Evolutionary conservation across 371 early-diverging fungal genomes (phyloP).

Genomic region (Circinella umbellata): DNA sequence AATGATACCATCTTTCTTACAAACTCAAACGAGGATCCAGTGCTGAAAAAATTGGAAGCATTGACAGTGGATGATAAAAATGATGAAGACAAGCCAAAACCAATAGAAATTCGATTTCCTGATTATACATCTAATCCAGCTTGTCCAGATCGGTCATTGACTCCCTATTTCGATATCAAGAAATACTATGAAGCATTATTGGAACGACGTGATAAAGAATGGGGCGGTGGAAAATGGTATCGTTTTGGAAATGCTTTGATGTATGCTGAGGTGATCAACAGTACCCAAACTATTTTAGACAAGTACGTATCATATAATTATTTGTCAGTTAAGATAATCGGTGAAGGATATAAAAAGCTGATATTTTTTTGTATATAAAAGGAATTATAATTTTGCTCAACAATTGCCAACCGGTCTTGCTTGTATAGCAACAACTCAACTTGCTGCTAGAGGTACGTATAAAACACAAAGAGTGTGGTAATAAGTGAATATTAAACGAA

Average conservation of each 20-base stretch:
- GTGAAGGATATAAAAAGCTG: background rate
- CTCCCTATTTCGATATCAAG: constrained; percentile 49
- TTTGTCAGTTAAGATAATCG: background rate
- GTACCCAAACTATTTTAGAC: constrained; percentile 92
- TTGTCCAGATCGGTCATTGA: constrained; percentile 26
- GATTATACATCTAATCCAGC: constrained; percentile 24
- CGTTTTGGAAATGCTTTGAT: constrained; percentile 76
- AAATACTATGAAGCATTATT: constrained; percentile 46
- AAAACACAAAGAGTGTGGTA: background rate
- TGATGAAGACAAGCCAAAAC: background rate
- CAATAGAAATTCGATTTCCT: constrained; percentile 18
- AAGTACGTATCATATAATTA: constrained; percentile 48
- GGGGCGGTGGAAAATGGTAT: constrained; percentile 33
- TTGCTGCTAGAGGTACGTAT: constrained; percentile 71
- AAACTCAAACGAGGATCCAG: constrained; percentile 2
- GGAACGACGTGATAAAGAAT: constrained; percentile 23
- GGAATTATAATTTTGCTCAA: constrained; percentile 69
- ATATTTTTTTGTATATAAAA: constrained; percentile 10
- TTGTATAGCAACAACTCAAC: constrained; percentile 79
- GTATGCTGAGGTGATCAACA: constrained; percentile 78
- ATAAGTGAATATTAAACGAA: background rate
- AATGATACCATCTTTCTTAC: constrained; percentile 45
- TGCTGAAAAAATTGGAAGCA: constrained; percentile 9
- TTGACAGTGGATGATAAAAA: background rate
- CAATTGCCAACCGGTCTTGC: constrained; percentile 78